phyloP scores from a whole-genome alignment of 306 rosid species.

The Corylus avellana region DNA sequence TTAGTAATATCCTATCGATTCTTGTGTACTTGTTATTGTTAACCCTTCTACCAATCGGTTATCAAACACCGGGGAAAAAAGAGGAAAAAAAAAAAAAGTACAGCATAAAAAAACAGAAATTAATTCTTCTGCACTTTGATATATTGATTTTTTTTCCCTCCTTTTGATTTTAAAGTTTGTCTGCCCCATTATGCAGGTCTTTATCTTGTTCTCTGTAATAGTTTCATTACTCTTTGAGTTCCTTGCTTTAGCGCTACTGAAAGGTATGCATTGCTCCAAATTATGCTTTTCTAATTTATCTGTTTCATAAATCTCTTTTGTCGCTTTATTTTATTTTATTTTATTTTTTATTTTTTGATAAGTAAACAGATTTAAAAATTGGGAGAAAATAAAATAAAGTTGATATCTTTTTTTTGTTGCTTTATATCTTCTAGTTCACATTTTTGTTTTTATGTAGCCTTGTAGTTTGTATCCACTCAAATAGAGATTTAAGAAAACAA shows the following conservation, averaged over 20 bases:
- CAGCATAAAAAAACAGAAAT: background rate
- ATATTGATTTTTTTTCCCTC: background rate
- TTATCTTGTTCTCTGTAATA: slow-evolving; percentile 64
- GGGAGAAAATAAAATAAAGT: too few relatives aligned
- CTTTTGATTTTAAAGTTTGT: background rate
- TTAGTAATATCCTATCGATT: background rate
- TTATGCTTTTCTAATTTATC: slow-evolving; percentile 14
- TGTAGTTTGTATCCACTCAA: background rate
- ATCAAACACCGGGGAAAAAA: background rate
- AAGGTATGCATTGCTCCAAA: slow-evolving; percentile 57
- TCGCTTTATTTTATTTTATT: background rate
- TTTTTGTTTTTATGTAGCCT: slow-evolving; percentile 26
- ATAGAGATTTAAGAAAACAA: too few relatives aligned
- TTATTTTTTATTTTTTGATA: too few relatives aligned
- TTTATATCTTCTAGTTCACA: slow-evolving; percentile 10
- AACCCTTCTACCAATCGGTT: background rate
- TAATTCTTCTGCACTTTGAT: background rate
- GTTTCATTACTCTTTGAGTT: slow-evolving; percentile 70
- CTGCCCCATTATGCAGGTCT: slow-evolving; percentile 64
- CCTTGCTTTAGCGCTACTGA: slow-evolving; percentile 58
- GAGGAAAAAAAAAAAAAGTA: background rate
- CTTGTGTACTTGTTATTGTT: background rate
- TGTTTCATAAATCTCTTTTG: background rate
- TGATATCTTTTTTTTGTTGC: background rate
- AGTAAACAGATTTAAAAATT: too few relatives aligned